phyloP scores from a whole-genome alignment of 164 flowering plant species.

The Stephania japonica region DNA sequence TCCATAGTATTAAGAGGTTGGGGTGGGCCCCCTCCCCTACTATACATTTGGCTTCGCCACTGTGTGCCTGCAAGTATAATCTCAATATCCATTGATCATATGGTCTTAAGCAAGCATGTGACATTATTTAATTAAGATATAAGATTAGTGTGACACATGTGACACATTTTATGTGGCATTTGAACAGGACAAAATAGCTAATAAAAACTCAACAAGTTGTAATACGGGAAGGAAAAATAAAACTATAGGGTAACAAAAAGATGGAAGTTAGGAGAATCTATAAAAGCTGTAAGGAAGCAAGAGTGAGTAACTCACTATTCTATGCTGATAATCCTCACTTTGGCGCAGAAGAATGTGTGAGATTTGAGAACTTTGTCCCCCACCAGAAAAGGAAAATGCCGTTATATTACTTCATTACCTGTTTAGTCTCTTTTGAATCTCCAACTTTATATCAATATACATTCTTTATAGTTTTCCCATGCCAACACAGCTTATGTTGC shows the following conservation, averaged over 20 bases:
- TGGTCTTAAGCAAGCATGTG: too few species aligned
- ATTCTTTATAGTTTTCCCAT: neutral
- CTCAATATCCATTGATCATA: too few species aligned
- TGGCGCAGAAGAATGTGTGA: neutral
- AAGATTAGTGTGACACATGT: neutral
- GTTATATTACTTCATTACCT: too few species aligned
- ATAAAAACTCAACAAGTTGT: neutral
- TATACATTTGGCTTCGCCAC: too few species aligned
- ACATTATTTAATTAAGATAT: too few species aligned
- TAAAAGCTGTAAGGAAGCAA: neutral
- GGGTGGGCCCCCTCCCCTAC: too few species aligned
- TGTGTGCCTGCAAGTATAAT: too few species aligned
- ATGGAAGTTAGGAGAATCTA: constrained; percentile 1
- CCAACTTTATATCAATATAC: neutral
- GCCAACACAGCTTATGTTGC: neutral
- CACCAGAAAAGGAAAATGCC: neutral
- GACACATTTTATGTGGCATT: neutral
- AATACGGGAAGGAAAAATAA: neutral
- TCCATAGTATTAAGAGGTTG: too few species aligned
- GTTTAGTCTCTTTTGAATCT: neutral
- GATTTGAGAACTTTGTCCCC: neutral
- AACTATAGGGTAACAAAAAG: neutral
- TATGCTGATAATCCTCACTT: neutral
- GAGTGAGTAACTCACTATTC: neutral
- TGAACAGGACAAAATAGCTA: neutral